These are phyloP conservation scores for Simplicillium aogashimaense DNA, from an alignment of 2,329 filamentous ascomycete species.

Conservation along the genomic window DNA sequence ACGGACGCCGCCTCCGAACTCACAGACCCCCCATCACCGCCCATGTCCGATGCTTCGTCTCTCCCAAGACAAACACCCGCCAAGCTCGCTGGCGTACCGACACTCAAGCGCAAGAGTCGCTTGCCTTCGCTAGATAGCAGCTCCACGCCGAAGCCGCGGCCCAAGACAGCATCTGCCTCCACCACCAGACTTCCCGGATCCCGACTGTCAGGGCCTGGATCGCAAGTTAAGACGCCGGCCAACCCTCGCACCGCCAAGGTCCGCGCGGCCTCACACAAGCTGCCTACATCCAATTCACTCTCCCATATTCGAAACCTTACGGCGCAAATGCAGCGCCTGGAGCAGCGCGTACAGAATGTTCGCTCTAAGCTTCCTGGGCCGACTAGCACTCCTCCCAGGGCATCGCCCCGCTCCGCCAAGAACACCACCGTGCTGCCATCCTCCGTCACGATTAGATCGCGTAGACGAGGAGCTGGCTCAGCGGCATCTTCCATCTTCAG, in stretches of 20 bases:
- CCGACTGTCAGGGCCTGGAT: conserved; percentile 34
- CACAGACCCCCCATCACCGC: conserved; percentile 83
- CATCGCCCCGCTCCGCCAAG: conserved; percentile 56
- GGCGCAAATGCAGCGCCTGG: conserved; percentile 93
- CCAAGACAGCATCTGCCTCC: conserved; percentile 27
- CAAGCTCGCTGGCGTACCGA: conserved; percentile 24
- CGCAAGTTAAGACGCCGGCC: conserved; percentile 37
- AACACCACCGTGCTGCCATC: conserved; percentile 36
- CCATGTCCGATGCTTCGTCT: conserved; percentile 77
- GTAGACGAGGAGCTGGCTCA: conserved; percentile 56
- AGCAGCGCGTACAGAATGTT: conserved; percentile 84
- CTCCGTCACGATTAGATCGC: conserved; percentile 55
- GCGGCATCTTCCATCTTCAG: conserved; percentile 37
- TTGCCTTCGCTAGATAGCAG: conserved; percentile 45
- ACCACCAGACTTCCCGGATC: conserved; percentile 23
- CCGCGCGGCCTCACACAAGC: conserved; percentile 36
- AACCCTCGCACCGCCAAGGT: conserved; percentile 42
- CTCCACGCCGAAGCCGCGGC: conserved; percentile 47
- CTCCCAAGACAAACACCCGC: conserved; percentile 39
- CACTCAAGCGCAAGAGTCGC: conserved; percentile 34
- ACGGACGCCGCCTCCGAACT: conserved; percentile 52
- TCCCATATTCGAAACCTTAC: conserved; percentile 90
- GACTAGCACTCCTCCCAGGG: conserved; percentile 63
- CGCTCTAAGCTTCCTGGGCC: conserved; percentile 86
- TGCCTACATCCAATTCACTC: conserved; percentile 60